Conservation (phyloP, 768 basidiomycete genomes). For the Boletus reticuloceps region DNA sequence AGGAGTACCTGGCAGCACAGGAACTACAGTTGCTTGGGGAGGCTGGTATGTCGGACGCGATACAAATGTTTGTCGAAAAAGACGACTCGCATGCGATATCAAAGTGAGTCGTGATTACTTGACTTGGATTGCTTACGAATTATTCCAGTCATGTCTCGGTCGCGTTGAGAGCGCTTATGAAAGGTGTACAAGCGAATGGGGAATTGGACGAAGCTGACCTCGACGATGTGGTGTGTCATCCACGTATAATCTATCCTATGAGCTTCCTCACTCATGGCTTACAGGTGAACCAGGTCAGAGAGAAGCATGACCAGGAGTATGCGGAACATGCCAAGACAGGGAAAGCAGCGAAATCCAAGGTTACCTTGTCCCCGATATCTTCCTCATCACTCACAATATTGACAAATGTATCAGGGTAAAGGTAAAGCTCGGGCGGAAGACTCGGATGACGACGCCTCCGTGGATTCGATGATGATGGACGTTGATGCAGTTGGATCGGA, state of each 20-base stretch:
- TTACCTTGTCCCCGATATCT: conserved; percentile 13
- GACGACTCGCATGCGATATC: conserved; percentile 93
- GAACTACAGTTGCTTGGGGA: conserved; percentile 90
- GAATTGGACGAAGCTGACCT: conserved; percentile 72
- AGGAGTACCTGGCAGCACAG: conserved; percentile 90
- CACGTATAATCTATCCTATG: background rate
- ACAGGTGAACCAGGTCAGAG: conserved; percentile 69
- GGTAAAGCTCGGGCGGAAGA: conserved; percentile 48
- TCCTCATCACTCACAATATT: background rate
- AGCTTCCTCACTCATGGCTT: background rate
- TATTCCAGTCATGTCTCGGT: conserved; percentile 55
- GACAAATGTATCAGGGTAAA: conserved; percentile 42
- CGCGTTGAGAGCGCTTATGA: conserved; percentile 61
- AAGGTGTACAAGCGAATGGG: conserved; percentile 61
- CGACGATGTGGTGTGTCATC: conserved; percentile 60
- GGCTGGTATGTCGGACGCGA: conserved; percentile 89
- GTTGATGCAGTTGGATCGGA: conserved; percentile 58
- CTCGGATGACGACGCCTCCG: conserved; percentile 48
- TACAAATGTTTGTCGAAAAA: conserved; percentile 95
- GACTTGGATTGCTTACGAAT: background rate
- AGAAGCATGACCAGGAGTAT: conserved; percentile 65
- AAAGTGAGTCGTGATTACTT: conserved; percentile 49
- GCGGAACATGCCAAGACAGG: conserved; percentile 42
- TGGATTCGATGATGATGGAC: conserved; percentile 80
- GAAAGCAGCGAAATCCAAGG: conserved; percentile 45